A percentile compares a stretch with the other conserved stretches of the same genome.
These are phyloP conservation scores for Xerocomellus intermedius DNA, from an alignment of 768 basidiomycete species.

Conservation along the genomic window DNA sequence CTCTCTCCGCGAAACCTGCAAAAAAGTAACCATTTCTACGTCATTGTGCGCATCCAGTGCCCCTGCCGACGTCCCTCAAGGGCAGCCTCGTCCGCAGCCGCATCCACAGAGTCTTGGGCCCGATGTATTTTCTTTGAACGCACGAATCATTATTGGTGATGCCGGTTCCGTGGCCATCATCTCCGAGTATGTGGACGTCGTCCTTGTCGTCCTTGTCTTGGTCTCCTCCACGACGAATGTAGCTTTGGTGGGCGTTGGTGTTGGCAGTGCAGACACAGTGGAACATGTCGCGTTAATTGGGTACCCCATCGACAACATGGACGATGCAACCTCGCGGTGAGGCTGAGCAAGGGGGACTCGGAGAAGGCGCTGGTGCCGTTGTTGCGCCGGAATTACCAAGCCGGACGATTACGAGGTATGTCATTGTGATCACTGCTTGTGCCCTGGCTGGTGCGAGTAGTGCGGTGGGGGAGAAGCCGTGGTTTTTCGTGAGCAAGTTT, in stretches of 20 bases:
- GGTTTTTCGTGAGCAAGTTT: too few relatives aligned
- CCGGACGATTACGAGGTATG: too few relatives aligned
- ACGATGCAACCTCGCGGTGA: too few relatives aligned
- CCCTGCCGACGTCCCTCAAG: slow-evolving; percentile 18
- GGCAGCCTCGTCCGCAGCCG: slow-evolving; percentile 20
- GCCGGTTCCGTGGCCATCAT: not conserved
- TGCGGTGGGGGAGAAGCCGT: too few relatives aligned
- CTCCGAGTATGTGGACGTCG: not conserved
- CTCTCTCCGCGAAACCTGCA: slow-evolving; percentile 23
- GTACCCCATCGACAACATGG: not conserved
- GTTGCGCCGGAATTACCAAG: too few relatives aligned
- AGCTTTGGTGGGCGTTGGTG: slow-evolving; percentile 12
- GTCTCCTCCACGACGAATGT: slow-evolving; percentile 9
- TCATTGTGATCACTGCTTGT: too few relatives aligned
- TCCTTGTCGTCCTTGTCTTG: not conserved
- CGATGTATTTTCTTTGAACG: slow-evolving; percentile 17
- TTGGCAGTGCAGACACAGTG: not conserved
- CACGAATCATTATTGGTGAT: not conserved
- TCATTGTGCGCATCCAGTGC: slow-evolving; percentile 16
- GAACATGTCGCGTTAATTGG: too few relatives aligned
- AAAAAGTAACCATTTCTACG: slow-evolving; percentile 18
- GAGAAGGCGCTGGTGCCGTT: too few relatives aligned
- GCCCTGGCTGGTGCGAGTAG: too few relatives aligned
- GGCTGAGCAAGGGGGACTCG: too few relatives aligned
- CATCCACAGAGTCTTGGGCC: slow-evolving; percentile 23